Conservation (phyloP, 129 eudicot genomes). For the Chrysanthemum seticuspe region DNA sequence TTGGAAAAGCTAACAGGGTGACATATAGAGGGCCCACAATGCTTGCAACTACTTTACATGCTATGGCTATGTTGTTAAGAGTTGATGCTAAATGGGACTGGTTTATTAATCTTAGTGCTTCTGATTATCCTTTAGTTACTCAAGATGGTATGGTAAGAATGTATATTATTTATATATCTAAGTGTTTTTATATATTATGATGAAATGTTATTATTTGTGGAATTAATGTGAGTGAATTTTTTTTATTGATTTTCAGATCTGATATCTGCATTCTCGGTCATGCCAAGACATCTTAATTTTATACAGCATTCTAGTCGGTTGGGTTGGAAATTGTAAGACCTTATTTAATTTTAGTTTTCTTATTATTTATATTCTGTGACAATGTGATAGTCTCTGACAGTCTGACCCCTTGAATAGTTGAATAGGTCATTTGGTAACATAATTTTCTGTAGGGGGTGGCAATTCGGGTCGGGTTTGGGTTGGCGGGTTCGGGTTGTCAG, state of each 20-base stretch:
- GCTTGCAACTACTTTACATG: slow-evolving; percentile 89
- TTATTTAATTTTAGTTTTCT: background rate
- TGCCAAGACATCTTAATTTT: slow-evolving; percentile 84
- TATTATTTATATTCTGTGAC: background rate
- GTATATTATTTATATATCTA: background rate
- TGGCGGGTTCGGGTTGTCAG: too few species aligned
- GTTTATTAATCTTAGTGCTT: slow-evolving; percentile 97
- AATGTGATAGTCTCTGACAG: too few species aligned
- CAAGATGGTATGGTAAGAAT: slow-evolving; percentile 99
- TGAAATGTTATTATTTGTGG: background rate
- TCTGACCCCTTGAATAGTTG: too few species aligned
- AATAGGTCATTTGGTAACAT: too few species aligned
- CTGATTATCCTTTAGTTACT: slow-evolving; percentile 95
- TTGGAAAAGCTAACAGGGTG: slow-evolving; percentile 74
- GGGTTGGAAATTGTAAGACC: slow-evolving; percentile 87
- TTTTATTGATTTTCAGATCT: slow-evolving; percentile 61
- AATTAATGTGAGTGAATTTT: background rate
- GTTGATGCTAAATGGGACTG: slow-evolving; percentile 73
- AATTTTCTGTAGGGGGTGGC: too few species aligned
- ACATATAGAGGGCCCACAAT: slow-evolving; percentile 95
- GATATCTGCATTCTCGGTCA: slow-evolving; percentile 67
- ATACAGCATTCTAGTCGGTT: slow-evolving; percentile 79
- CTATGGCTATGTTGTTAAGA: slow-evolving; percentile 72
- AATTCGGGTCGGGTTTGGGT: too few species aligned
- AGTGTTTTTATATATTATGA: too few species aligned